Evolutionary conservation across 2,329 filamentous ascomycete genomes (phyloP).

Genomic region (Verticillium zaregamsianum): DNA sequence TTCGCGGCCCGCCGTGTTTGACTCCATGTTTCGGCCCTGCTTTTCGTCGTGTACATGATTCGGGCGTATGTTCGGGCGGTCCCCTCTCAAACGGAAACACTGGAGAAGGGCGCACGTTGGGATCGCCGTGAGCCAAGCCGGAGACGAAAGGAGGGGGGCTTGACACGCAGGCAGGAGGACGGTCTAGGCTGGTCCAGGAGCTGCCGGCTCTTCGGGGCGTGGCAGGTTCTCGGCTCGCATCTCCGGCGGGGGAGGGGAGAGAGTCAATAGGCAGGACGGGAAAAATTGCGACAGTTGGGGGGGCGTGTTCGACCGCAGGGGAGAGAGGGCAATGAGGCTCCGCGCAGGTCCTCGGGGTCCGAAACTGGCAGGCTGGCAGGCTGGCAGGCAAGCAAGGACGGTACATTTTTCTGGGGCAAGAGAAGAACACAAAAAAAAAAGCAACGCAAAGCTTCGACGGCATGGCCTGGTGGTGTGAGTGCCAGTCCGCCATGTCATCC

Average conservation of each 20-base stretch:
- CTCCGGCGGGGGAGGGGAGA: not conserved
- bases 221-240: constrained; percentile 1
- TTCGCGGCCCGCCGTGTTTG: not conserved
- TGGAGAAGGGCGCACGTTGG: not conserved
- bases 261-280: not conserved
- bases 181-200: constrained; percentile 3
- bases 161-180: too few relatives aligned
- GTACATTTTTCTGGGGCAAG: too few relatives aligned
- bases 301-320: not conserved
- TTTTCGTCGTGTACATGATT: not conserved
- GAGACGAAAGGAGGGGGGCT: too few relatives aligned
- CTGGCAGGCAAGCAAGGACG: not conserved
- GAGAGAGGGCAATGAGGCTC: not conserved
- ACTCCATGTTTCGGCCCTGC: not conserved
- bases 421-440: not conserved
- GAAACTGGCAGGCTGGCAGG: not conserved
- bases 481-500: too few relatives aligned
- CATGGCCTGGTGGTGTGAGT: not conserved
- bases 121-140: not conserved
- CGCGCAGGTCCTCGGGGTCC: not conserved
- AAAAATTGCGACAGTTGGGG: too few relatives aligned
- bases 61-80: not conserved
- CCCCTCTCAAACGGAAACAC: not conserved
- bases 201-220: constrained; percentile 1
- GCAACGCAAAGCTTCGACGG: not conserved